These are phyloP conservation scores for Antitrichia curtipendula DNA, from an alignment of 225 moss, liverwort and hornwort genomes.

Conservation along the genomic window DNA sequence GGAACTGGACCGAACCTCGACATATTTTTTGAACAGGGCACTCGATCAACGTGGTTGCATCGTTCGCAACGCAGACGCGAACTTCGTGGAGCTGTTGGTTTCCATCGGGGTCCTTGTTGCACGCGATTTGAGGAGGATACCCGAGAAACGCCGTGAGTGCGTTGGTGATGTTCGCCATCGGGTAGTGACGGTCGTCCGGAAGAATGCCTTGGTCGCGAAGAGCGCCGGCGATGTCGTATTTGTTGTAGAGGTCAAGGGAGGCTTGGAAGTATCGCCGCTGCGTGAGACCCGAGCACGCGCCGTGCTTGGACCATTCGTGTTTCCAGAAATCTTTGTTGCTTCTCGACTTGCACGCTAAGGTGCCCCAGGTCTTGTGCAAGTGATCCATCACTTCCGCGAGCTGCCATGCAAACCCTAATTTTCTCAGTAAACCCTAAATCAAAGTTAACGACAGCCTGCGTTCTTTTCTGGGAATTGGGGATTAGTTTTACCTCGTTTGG, in stretches of 20 bases:
- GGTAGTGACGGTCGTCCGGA: conserved; percentile 42
- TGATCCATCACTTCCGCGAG: conserved; percentile 29
- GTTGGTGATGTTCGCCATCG: conserved; percentile 7
- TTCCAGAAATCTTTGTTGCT: conserved; percentile 47
- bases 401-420: conserved; percentile 5
- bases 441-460: background rate
- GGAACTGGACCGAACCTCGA: background rate
- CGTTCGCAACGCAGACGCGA: background rate
- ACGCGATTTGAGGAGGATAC: conserved; percentile 44
- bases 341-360: conserved; percentile 57
- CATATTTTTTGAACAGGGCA: background rate
- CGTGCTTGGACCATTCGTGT: conserved; percentile 89
- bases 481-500: conserved; percentile 19
- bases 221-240: conserved; percentile 22
- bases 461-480: background rate
- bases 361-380: conserved; percentile 50
- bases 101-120: conserved; percentile 55
- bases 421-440: background rate
- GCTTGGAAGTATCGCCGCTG: conserved; percentile 46
- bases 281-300: conserved; percentile 62
- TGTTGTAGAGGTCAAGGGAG: conserved; percentile 23
- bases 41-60: background rate
- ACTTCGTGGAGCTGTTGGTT: conserved; percentile 66
- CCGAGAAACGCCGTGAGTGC: conserved; percentile 29
- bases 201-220: conserved; percentile 46